A percentile compares a stretch with the other conserved stretches of the same genome.
phyloP scores from a whole-genome alignment of 805 yeast genomes.

The Candida taoyuanica region DNA sequence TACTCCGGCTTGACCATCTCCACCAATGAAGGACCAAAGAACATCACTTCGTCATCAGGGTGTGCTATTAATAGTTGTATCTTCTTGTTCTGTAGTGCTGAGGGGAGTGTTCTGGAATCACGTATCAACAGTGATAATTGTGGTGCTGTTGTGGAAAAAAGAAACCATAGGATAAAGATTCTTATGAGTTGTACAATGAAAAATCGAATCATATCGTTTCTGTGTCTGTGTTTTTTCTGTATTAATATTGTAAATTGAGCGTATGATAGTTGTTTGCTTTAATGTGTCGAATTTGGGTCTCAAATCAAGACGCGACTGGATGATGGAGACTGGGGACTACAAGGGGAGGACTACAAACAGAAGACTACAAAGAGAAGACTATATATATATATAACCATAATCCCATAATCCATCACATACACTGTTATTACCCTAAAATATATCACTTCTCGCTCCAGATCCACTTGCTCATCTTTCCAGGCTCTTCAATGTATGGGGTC shows the following conservation, averaged over 20 bases:
- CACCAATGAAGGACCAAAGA: conserved; percentile 76
- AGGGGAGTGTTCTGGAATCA: background rate
- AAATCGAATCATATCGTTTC: background rate
- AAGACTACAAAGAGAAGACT: no score
- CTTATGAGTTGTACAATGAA: background rate
- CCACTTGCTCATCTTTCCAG: conserved; percentile 16
- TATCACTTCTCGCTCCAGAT: conserved; percentile 18
- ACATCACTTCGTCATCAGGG: conserved; percentile 99
- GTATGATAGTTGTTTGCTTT: no score
- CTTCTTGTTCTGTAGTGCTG: conserved; percentile 5
- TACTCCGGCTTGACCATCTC: conserved; percentile 45
- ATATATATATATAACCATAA: no score
- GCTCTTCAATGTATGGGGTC: conserved; percentile 2
- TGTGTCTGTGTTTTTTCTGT: no score
- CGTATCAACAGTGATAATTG: background rate
- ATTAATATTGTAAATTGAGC: no score
- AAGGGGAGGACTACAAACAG: no score
- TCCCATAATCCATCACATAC: background rate
- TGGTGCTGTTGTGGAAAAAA: conserved; percentile 2
- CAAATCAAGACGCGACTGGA: no score
- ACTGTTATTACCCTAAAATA: background rate
- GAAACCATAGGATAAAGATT: background rate
- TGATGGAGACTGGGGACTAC: no score
- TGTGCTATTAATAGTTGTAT: conserved; percentile 74
- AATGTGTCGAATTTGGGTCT: no score